Evolutionary conservation across 1,284 basidiomycete species (phyloP), one percentile per base, ranked within the genome.

Genomic region (Vanrija sp.): DNA sequence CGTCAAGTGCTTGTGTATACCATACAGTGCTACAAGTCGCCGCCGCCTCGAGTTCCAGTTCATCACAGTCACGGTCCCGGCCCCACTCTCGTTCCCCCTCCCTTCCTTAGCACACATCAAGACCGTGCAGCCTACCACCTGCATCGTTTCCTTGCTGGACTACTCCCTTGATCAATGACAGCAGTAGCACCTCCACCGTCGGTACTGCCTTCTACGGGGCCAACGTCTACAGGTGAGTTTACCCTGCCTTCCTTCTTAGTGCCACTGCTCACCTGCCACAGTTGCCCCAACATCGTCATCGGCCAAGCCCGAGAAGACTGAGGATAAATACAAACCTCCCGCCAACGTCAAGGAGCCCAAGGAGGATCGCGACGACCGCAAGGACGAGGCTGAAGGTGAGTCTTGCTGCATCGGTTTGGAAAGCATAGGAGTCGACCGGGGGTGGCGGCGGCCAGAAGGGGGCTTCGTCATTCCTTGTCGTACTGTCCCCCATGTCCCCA

Each of bases 171-270:
- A 25, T 25, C 46, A 38, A 63, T 63, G 61, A 50, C 61, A 24
- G 59, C 61, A 12, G 55, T 63, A 3, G 61, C 61, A 25, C 53
- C 53, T 10, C 44, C 53, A 10, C 61, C 58, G 14, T 60, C 60
- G 8, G 27, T 49, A 2, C 39, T 60, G 12, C 57, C 64, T 1
- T 49, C 52, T 8, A 42, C 49, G 8, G 37, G 45, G 20, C 25
- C 54, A 15, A 18, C 38, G 10, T 47, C 54, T 8, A 36, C 51
- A 18, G 49, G 57, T 59, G 43, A 51, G 57, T 45, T 23, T 22
- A 1, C 15, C 24, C 22, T 14, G 10, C 31, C 12, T 2, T 8
- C 9, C 5, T 14, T 31, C n/a, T 39, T 14, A 37, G 38, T 39
- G 38, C n/a, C 38, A 39, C 38, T 6, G 27, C 27, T 24, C 14